Percentiles rank a stretch among this genome's conserved stretches.
Evolutionary conservation across 2,329 filamentous ascomycete genomes (phyloP).

Genomic region (Monosporascus sp.): DNA sequence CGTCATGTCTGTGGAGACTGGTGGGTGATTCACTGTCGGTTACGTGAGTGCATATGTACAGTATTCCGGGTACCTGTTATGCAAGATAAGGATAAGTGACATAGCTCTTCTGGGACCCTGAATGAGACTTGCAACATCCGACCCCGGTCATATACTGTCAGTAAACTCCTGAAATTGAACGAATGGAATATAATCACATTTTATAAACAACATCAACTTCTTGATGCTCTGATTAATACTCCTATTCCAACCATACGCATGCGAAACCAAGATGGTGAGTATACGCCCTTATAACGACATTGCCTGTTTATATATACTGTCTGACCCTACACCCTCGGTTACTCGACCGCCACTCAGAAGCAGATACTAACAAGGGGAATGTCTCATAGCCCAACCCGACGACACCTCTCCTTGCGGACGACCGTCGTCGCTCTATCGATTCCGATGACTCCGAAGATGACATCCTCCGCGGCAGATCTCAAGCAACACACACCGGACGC

Average conservation of each 20-base stretch:
- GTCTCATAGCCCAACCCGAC: slow-evolving; percentile 19
- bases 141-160: no score
- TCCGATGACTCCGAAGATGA: slow-evolving; percentile 29
- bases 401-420: slow-evolving; percentile 26
- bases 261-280: not conserved
- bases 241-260: not conserved
- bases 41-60: no score
- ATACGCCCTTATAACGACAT: not conserved
- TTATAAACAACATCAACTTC: not conserved
- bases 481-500: slow-evolving; percentile 15
- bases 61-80: no score
- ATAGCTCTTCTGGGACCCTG: no score
- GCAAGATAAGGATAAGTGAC: no score
- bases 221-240: not conserved
- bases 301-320: not conserved
- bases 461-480: slow-evolving; percentile 26
- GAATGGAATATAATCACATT: not conserved
- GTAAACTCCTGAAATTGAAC: no score
- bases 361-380: not conserved
- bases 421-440: slow-evolving; percentile 15
- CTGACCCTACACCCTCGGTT: not conserved
- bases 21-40: not conserved
- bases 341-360: not conserved
- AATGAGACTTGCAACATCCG: no score
- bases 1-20: not conserved